Evolutionary conservation across 192 early-diverging fungal species (phyloP).

Genomic region (Coemansia sp.): DNA sequence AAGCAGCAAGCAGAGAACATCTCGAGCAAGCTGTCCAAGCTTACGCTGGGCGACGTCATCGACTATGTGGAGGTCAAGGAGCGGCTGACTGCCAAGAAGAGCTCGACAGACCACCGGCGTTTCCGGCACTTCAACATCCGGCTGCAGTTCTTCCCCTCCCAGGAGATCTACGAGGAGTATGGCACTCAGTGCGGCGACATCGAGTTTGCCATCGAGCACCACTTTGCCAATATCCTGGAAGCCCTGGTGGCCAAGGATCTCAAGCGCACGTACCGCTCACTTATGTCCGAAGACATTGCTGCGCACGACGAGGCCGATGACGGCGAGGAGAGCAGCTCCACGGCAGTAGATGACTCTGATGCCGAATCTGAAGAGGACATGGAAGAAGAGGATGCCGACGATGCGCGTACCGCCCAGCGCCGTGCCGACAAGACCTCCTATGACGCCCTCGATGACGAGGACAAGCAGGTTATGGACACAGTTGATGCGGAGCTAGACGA

Average conservation of each 20-base stretch:
- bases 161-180: conserved; percentile 76
- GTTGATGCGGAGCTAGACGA: conserved; percentile 52
- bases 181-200: conserved; percentile 66
- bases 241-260: conserved; percentile 73
- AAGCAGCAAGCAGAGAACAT: conserved; percentile 65
- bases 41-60: conserved; percentile 81
- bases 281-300: conserved; percentile 46
- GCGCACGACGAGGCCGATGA: conserved; percentile 20
- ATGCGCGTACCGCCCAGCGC: conserved; percentile 60
- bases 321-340: conserved; percentile 13
- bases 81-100: conserved; percentile 58
- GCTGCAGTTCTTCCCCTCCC: conserved; percentile 79
- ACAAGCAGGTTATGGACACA: conserved; percentile 56
- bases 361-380: conserved; percentile 39
- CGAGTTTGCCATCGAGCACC: conserved; percentile 67
- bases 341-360: conserved; percentile 43
- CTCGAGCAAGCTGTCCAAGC: conserved; percentile 66
- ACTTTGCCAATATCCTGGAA: conserved; percentile 75
- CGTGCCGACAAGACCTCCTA: conserved; percentile 69
- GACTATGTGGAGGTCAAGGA: conserved; percentile 85
- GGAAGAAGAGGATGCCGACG: conserved; percentile 70
- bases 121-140: conserved; percentile 77
- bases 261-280: conserved; percentile 58
- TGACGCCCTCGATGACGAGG: conserved; percentile 86
- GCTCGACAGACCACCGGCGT: conserved; percentile 42